phyloP scores from a whole-genome alignment of 1,284 basidiomycete genomes.

The Pulveroboletus sp. region DNA sequence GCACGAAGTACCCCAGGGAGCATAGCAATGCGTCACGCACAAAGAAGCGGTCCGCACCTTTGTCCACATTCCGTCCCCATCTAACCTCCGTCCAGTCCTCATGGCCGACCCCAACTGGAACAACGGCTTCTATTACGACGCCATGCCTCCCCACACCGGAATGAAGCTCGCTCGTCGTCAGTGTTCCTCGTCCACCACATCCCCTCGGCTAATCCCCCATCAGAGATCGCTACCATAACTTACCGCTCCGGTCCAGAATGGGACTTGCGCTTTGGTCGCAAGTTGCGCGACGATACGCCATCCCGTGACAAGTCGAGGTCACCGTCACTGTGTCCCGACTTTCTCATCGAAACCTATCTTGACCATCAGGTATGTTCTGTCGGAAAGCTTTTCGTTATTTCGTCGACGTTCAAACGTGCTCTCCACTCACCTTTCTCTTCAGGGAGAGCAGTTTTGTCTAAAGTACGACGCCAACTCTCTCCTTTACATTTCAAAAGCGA shows the following conservation, averaged over 20 bases:
- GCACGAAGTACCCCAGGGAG: conserved; percentile 89
- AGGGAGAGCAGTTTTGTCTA: conserved; percentile 93
- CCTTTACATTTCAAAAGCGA: conserved; percentile 98
- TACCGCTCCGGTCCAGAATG: conserved; percentile 99
- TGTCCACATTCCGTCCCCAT: background rate
- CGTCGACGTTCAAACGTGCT: too few relatives aligned
- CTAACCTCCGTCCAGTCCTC: conserved; percentile 62
- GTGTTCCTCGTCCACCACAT: conserved; percentile 35
- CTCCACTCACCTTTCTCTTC: background rate
- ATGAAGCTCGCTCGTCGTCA: conserved; percentile 97
- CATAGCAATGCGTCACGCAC: conserved; percentile 95
- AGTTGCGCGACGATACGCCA: conserved; percentile 45
- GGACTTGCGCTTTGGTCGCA: conserved; percentile 94
- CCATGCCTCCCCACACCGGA: conserved; percentile 92
- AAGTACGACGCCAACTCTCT: conserved; percentile 99
- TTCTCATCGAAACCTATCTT: conserved; percentile 97
- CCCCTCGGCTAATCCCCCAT: background rate
- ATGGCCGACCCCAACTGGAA: conserved; percentile 99
- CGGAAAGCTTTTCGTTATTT: background rate
- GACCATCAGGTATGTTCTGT: conserved; percentile 80
- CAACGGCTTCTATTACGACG: conserved; percentile 95
- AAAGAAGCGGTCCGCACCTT: conserved; percentile 77
- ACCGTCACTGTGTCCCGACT: conserved; percentile 92
- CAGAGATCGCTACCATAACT: conserved; percentile 98
- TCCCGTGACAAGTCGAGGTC: conserved; percentile 40